These are phyloP conservation scores for Xerocomellus chrysenteron DNA, from an alignment of 768 basidiomycete genomes.

Conservation along the genomic window DNA sequence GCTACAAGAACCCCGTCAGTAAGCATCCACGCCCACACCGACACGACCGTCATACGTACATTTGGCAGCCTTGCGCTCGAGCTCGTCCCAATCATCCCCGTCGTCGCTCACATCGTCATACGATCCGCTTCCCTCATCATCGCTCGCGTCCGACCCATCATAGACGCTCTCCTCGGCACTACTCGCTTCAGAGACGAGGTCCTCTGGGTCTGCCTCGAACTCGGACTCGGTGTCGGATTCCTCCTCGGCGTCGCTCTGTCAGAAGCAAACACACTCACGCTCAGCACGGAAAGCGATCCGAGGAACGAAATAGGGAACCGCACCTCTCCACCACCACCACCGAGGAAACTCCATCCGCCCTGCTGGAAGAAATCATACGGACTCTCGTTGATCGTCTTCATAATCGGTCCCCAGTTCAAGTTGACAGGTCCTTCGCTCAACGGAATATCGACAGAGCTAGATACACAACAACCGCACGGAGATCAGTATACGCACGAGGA, in stretches of 20 bases:
- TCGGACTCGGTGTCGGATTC: conserved; percentile 68
- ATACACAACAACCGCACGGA: not conserved
- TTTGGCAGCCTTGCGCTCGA: conserved; percentile 89
- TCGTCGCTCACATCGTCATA: conserved; percentile 65
- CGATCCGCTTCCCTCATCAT: conserved; percentile 63
- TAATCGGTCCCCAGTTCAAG: conserved; percentile 96
- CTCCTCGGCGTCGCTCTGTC: conserved; percentile 57
- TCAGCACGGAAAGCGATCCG: conserved; percentile 31
- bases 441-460: conserved; percentile 93
- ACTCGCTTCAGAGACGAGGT: conserved; percentile 40
- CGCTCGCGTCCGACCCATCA: conserved; percentile 52
- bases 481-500: conserved; percentile 2
- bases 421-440: conserved; percentile 96
- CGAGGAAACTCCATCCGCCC: conserved; percentile 97
- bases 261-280: conserved; percentile 34
- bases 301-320: conserved; percentile 25
- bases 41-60: conserved; percentile 42
- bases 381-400: conserved; percentile 98
- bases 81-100: conserved; percentile 94
- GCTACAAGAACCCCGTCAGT: conserved; percentile 30
- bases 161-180: conserved; percentile 56
- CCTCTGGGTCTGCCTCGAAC: conserved; percentile 53
- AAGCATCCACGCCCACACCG: not conserved
- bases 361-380: conserved; percentile 94
- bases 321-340: conserved; percentile 69